Percentiles rank a stretch among this genome's conserved stretches.
Evolutionary conservation across 495 filamentous ascomycete genomes (phyloP).

Genomic region (Talaromyces thailandensis): DNA sequence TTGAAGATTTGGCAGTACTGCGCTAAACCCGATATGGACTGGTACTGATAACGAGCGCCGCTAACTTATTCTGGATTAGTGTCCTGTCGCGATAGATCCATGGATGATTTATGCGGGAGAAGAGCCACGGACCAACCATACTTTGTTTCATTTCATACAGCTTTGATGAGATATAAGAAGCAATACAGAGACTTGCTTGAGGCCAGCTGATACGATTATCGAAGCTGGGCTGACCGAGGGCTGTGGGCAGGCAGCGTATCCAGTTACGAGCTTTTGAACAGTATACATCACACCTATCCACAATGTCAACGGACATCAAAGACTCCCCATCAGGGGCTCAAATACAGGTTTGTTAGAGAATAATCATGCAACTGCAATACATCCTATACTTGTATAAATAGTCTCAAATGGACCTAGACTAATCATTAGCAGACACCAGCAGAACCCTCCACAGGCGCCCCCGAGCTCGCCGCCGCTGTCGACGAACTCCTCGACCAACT

Average conservation of each 20-base stretch:
- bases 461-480: conserved; percentile 66
- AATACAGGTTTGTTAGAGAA: not conserved
- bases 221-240: not conserved
- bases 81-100: not conserved
- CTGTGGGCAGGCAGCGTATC: not conserved
- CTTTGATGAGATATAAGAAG: not conserved
- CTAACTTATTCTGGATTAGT: not conserved
- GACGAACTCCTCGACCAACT: conserved; percentile 81
- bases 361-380: not conserved
- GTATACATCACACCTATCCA: not conserved
- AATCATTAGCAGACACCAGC: not conserved
- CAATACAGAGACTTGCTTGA: not conserved
- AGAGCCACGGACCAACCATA: not conserved
- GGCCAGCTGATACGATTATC: not conserved
- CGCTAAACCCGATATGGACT: conserved; percentile 8
- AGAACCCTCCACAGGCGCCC: conserved; percentile 21
- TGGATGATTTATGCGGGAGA: not conserved
- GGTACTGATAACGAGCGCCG: not conserved
- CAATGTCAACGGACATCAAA: conserved; percentile 2
- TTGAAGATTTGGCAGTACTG: not conserved
- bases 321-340: conserved; percentile 1
- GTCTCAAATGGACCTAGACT: not conserved
- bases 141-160: not conserved
- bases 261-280: not conserved
- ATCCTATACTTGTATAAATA: no score